Evolutionary conservation across 208 protist genomes (phyloP).

Genomic region (Acanthamoeba castellanii): DNA sequence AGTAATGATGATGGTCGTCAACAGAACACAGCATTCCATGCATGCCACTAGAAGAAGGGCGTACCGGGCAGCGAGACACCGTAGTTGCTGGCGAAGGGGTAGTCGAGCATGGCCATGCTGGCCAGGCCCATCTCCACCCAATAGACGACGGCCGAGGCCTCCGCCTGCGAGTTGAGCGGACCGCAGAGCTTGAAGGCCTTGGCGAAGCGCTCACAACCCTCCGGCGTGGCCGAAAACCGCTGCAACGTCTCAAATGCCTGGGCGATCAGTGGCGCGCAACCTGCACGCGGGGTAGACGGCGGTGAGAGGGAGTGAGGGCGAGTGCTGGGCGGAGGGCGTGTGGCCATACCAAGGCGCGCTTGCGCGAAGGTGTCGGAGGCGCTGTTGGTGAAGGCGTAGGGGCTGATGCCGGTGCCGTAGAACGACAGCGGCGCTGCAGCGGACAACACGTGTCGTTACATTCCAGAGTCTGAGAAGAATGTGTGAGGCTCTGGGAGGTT

Average conservation of each 20-base stretch:
- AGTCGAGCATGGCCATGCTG: constrained; percentile 65
- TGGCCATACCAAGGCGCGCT: not conserved
- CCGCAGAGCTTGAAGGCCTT: constrained; percentile 13
- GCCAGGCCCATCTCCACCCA: constrained; percentile 3
- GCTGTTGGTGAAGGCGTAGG: constrained; percentile 26
- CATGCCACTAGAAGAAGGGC: not conserved
- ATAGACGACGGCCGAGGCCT: not conserved
- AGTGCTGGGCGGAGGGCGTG: not conserved
- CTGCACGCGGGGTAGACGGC: not conserved
- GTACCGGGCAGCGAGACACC: constrained; percentile 71
- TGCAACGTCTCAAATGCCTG: not conserved
- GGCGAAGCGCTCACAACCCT: not conserved
- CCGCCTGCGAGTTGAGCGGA: not conserved
- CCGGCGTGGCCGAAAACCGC: not conserved
- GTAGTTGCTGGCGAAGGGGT: constrained; percentile 75
- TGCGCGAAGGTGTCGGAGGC: not conserved
- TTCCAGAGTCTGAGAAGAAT: no score
- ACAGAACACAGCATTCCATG: not conserved
- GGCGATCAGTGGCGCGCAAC: not conserved
- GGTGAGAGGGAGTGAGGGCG: not conserved
- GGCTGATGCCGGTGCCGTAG: constrained; percentile 38
- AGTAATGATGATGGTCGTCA: no score
- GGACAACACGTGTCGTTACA: no score
- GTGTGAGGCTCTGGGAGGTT: no score
- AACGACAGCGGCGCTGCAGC: not conserved